phyloP scores from a whole-genome alignment of 345 rosid genomes.

The Gossypium mustelinum region DNA sequence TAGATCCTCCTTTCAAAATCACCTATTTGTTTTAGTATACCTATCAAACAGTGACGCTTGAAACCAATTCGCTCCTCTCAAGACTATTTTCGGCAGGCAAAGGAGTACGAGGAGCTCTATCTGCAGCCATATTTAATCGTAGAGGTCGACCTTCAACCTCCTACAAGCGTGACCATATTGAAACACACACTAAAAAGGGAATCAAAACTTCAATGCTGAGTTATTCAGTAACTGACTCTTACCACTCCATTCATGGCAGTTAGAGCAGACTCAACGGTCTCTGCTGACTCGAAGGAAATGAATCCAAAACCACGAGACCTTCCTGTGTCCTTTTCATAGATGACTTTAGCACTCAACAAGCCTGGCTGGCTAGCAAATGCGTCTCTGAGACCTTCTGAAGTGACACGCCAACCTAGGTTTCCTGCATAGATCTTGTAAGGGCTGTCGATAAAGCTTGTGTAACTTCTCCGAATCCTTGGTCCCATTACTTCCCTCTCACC shows the following conservation, averaged over 20 bases:
- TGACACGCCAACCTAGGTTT: conserved; percentile 78
- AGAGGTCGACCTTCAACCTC: conserved; percentile 89
- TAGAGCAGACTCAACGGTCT: conserved; percentile 55
- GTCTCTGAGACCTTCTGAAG: conserved; percentile 65
- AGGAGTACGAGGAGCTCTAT: conserved; percentile 37
- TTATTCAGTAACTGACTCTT: conserved; percentile 21
- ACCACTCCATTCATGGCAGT: conserved; percentile 75
- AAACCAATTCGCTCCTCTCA: conserved; percentile 48
- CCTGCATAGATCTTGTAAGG: conserved; percentile 91
- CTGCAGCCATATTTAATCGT: conserved; percentile 63
- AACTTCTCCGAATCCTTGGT: conserved; percentile 44
- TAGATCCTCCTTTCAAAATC: neutral
- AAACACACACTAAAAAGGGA: conserved; percentile 1
- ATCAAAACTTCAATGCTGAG: neutral
- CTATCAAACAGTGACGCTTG: conserved; percentile 42
- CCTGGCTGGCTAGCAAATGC: conserved; percentile 74
- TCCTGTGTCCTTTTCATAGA: conserved; percentile 64
- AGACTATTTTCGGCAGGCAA: conserved; percentile 22
- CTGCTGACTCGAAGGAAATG: conserved; percentile 66
- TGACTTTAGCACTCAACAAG: conserved; percentile 70
- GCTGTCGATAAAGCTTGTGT: conserved; percentile 59
- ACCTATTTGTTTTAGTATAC: neutral
- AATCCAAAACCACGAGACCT: conserved; percentile 91
- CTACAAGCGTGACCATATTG: conserved; percentile 30
- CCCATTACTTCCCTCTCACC: conserved; percentile 81